Conservation (phyloP, 768 basidiomycete species). For the Psilocybe subaeruginosa region DNA sequence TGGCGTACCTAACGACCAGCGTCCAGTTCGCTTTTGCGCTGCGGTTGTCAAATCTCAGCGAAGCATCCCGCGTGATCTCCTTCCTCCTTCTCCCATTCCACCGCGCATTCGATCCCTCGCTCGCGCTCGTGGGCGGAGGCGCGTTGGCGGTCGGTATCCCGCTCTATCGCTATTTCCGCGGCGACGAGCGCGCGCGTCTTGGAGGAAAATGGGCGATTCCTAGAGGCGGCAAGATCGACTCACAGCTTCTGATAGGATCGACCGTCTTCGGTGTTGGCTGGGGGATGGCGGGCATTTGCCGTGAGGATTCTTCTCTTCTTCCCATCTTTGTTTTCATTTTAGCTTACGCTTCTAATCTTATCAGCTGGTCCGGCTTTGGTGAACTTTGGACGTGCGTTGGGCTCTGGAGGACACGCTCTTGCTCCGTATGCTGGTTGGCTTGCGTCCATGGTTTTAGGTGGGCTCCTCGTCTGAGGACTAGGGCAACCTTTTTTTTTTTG, state of each 20-base stretch:
- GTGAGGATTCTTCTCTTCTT: slow-evolving; percentile 38
- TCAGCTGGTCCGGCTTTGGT: slow-evolving; percentile 66
- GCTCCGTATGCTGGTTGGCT: slow-evolving; percentile 43
- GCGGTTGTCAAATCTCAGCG: slow-evolving; percentile 55
- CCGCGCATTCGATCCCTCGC: slow-evolving; percentile 56
- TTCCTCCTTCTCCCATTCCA: slow-evolving; percentile 56
- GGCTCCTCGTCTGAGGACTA: slow-evolving; percentile 33
- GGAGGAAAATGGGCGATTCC: slow-evolving; percentile 50
- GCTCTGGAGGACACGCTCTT: slow-evolving; percentile 33
- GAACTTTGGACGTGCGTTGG: slow-evolving; percentile 56
- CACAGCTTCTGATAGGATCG: slow-evolving; percentile 50
- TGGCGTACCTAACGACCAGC: slow-evolving; percentile 44
- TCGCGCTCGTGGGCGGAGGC: slow-evolving; percentile 54
- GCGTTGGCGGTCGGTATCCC: slow-evolving; percentile 49
- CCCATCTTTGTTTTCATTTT: not conserved
- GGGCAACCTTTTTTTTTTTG: too few species aligned
- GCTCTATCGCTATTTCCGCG: slow-evolving; percentile 46
- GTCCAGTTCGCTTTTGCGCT: slow-evolving; percentile 58
- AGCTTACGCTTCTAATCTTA: slow-evolving; percentile 6
- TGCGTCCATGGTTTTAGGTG: slow-evolving; percentile 39
- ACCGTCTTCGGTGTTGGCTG: slow-evolving; percentile 65
- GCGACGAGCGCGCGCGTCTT: slow-evolving; percentile 39
- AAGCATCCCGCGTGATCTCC: slow-evolving; percentile 48
- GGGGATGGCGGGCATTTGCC: slow-evolving; percentile 64
- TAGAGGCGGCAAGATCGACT: slow-evolving; percentile 42